Conservation (phyloP, 106 monocot species). For the Platanthera zijinensis region DNA sequence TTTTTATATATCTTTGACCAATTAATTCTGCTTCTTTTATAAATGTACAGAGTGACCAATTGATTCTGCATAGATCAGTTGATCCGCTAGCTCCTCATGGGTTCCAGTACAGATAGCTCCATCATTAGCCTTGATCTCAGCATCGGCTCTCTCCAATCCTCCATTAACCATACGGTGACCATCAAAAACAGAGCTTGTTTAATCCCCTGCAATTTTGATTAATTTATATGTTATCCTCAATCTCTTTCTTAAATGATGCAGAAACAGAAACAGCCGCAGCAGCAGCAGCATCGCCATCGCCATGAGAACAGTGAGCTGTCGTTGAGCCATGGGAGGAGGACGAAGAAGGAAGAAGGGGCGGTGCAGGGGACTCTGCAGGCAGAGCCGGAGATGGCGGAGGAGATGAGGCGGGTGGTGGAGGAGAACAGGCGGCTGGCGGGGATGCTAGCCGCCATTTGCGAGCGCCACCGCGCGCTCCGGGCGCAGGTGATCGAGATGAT, state of each 20-base stretch:
- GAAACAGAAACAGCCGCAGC: neutral
- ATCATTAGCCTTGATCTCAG: constrained; percentile 12
- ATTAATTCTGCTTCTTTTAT: neutral
- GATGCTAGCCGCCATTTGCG: constrained; percentile 25
- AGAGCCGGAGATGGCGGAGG: constrained; percentile 5
- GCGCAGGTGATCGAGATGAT: constrained; percentile 25
- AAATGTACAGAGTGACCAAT: neutral
- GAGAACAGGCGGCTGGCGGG: constrained; percentile 51
- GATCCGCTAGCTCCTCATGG: neutral
- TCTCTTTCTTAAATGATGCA: neutral
- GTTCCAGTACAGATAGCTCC: neutral
- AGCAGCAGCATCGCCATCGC: no score
- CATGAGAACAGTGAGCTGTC: constrained; percentile 1
- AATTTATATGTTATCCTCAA: neutral
- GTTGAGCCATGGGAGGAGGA: constrained; percentile 1
- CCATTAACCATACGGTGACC: neutral
- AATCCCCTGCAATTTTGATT: neutral
- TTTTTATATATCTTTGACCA: no score
- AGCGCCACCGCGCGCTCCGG: constrained; percentile 21
- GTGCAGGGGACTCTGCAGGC: neutral
- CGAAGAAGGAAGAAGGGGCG: neutral
- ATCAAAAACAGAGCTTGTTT: neutral
- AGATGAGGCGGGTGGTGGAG: constrained; percentile 32
- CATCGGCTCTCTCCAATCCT: neutral
- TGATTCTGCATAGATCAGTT: no score